These are phyloP conservation scores for Ilyonectria sp. DNA, from an alignment of 2,329 filamentous ascomycete species.

Conservation along the genomic window DNA sequence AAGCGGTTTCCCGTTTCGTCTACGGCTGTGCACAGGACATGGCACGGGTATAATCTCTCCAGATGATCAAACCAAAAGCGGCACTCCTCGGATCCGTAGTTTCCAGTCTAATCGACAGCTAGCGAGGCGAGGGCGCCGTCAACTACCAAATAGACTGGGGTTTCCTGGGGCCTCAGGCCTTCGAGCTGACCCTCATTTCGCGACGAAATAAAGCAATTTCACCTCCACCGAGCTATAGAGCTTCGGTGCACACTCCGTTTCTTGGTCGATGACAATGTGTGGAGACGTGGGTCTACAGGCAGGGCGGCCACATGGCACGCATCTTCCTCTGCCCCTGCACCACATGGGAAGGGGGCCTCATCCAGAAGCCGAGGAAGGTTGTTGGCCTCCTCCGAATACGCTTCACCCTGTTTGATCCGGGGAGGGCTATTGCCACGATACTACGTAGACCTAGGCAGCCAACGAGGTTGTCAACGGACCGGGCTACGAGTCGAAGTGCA, in stretches of 20 bases:
- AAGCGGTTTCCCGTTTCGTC: neutral
- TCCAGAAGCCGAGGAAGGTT: neutral
- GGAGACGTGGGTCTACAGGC: constrained; percentile 35
- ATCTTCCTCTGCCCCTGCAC: constrained; percentile 20
- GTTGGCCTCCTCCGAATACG: neutral
- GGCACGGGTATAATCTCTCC: constrained; percentile 6
- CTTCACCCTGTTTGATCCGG: constrained; percentile 6
- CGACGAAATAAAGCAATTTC: constrained; percentile 48
- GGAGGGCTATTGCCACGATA: constrained; percentile 11
- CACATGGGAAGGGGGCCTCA: constrained; percentile 9
- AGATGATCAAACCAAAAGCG: constrained; percentile 11
- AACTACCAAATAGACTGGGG: constrained; percentile 1
- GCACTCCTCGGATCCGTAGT: constrained; percentile 16
- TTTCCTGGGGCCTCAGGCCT: constrained; percentile 24
- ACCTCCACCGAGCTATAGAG: constrained; percentile 34
- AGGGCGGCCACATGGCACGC: constrained; percentile 47
- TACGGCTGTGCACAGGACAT: neutral
- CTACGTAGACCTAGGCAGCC: neutral
- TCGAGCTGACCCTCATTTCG: constrained; percentile 41
- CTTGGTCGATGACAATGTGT: constrained; percentile 18
- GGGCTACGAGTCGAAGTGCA: neutral
- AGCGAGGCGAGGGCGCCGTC: constrained; percentile 10
- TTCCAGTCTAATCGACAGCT: constrained; percentile 14
- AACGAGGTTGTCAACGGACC: neutral
- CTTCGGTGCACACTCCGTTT: constrained; percentile 3